Evolutionary conservation across 768 basidiomycete genomes (phyloP), one percentile per base, ranked within the genome.

Genomic region (Trametes cingulata): DNA sequence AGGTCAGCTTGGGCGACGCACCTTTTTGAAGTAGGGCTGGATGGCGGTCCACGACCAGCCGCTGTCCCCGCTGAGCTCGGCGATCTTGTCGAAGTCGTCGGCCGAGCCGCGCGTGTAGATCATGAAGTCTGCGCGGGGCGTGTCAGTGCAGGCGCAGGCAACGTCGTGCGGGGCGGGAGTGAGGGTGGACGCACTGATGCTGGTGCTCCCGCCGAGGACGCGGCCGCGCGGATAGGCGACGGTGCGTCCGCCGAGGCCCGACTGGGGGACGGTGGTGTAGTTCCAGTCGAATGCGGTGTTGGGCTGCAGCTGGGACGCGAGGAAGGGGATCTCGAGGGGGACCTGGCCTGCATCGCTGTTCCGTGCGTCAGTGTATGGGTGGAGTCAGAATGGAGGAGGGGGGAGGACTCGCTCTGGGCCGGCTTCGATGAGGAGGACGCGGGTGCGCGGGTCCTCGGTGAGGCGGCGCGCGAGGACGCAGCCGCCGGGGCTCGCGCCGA

Each of bases 391-490:
- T 19, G 10, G n/a, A 35, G 45, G n/a, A 15, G 2, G 22, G 45
- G 20, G 35, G 6, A 20, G n/a, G 17, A 55, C 59, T 22, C 27
- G 50, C 59, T 27, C 40, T 17, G 52, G 45, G 17, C 68, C 68
- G 1, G 68, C 68, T 42, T 70, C 68, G 43, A 70, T 64, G n/a
- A 77, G 68, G 39, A 76, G 63, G 7, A 80, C 77, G 12, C 69
- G 72, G 49, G 64, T 70, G 50, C 70, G 69, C 4, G 66, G 33
- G 64, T 78, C 74, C 58, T 80, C 77, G 0, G 73, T 69, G n/a
- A 80, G 68, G 12, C 78, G 69, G 13, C 63, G 69, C 15, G 77
- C 77, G 13, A 78, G 59, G 8, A 76, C 74, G 19, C 74, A 61
- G 7, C 78, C 78, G 4, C 71, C 74, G 10, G 75, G 58, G 22